Conservation (phyloP, 202 grass and related monocot genomes). For the Digitaria exilis region DNA sequence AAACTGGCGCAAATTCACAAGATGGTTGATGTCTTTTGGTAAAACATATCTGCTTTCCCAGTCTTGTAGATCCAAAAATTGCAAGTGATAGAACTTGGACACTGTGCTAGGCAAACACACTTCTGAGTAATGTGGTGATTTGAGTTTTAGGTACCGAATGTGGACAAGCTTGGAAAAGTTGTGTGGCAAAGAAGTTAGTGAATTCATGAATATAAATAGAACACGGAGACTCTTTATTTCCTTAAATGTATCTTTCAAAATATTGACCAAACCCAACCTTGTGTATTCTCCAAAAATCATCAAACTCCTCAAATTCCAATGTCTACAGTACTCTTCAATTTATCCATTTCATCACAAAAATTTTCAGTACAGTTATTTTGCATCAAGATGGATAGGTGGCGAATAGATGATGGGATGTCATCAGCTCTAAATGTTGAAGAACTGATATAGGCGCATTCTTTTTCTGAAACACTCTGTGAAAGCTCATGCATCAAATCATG, state of each 20-base stretch:
- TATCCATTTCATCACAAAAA: constrained; percentile 12
- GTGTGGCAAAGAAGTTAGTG: neutral
- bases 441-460: neutral
- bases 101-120: neutral
- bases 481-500: constrained; percentile 50
- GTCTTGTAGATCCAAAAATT: neutral
- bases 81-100: constrained; percentile 23
- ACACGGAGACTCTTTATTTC: neutral
- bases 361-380: neutral
- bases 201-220: neutral
- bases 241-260: neutral
- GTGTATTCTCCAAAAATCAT: constrained; percentile 27
- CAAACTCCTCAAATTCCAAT: constrained; percentile 1
- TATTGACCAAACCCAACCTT: neutral
- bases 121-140: accelerated
- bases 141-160: neutral
- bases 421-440: neutral
- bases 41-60: accelerated
- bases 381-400: constrained; percentile 3
- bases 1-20: constrained; percentile 8
- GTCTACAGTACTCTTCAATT: neutral
- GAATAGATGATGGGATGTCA: neutral
- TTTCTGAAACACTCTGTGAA: neutral
- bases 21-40: neutral
- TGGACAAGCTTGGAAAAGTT: constrained; percentile 32